phyloP scores from a whole-genome alignment of 1,284 basidiomycete species.

The Pseudozyma tsukubaensis region DNA sequence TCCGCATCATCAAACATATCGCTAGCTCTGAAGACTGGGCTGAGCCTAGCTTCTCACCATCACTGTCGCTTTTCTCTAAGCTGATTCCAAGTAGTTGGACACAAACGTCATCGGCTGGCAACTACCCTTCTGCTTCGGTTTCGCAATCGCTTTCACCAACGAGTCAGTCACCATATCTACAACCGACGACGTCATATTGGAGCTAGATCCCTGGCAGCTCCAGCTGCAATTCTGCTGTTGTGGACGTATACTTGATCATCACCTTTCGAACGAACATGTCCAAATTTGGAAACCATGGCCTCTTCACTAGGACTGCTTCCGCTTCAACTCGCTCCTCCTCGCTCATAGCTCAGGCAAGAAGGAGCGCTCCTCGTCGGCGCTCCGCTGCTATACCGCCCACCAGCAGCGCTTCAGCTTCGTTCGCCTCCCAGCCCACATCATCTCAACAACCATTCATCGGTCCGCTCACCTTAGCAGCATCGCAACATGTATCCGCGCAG shows the following conservation, averaged over 20 bases:
- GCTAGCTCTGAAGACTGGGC: no score
- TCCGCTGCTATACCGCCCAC: conserved; percentile 16
- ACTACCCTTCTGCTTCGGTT: no score
- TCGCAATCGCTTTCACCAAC: no score
- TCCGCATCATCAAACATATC: no score
- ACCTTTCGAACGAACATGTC: conserved; percentile 28
- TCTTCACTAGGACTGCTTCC: conserved; percentile 48
- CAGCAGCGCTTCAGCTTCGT: not conserved
- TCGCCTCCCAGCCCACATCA: not conserved
- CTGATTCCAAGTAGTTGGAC: not conserved
- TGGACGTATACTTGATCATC: not conserved
- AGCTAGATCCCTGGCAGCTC: no score
- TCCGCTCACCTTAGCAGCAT: conserved; percentile 26
- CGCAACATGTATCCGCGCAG: conserved; percentile 12
- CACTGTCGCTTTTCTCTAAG: conserved; percentile 18
- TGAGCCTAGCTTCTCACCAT: conserved; percentile 8
- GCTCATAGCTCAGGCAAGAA: conserved; percentile 26
- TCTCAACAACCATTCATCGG: conserved; percentile 30
- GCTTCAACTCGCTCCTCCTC: conserved; percentile 39
- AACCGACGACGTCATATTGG: no score
- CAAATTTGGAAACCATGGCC: conserved; percentile 51
- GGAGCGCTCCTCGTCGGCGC: conserved; percentile 36
- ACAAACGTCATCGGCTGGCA: no score
- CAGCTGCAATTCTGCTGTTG: conserved; percentile 2
- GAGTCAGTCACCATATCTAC: no score